Evolutionary conservation across 345 rosid genomes (phyloP), one percentile per base, ranked within the genome.

Genomic region (Eucalyptus marginata): DNA sequence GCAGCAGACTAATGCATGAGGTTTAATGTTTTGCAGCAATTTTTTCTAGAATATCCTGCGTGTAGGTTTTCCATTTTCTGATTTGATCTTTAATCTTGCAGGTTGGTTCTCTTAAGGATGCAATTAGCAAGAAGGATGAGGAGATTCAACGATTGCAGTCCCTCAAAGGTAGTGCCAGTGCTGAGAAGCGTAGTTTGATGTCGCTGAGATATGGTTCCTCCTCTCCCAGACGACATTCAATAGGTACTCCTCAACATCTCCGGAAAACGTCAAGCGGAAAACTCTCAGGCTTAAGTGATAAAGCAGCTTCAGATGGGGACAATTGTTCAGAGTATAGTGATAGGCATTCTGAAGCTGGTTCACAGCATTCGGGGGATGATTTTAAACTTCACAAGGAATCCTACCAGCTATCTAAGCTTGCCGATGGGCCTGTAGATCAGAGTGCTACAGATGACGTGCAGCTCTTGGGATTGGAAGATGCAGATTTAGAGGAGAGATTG

Each of bases 61-160:
- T 20, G 49, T 62, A 81, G 54, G 31, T 86, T 49, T 52, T 68
- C 86, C 58, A 58, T 89, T 87, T 51, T 90, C 87, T 86, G 59
- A 29, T 29, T 36, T 24, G 80, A 13, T 36, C 50, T 15, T 88
- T 87, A 58, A 86, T 89, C 88, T 88, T 90, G 87, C 92, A 97
- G 99, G 97, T 98, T 49, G 83, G 97, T n/a, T 92, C 88, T 88
- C 95, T 98, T 46, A 96, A 95, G 92, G 97, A 98, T 81, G 92
- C 90, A 51, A 89, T 96, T 86, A 88, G 94, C 49, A 94, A 92
- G 93, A 97, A 96, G 94, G 98, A 98, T 88, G 98, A 92, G 90
- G 98, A 96, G 91, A 93, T 98, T 92, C 96, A 94, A 90, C 92
- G 89, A 68, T 81, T 96, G 91, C 95, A 94, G 92, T 91, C 91